phyloP scores from a whole-genome alignment of 2,329 filamentous ascomycete genomes.

The Curvularia lunata region DNA sequence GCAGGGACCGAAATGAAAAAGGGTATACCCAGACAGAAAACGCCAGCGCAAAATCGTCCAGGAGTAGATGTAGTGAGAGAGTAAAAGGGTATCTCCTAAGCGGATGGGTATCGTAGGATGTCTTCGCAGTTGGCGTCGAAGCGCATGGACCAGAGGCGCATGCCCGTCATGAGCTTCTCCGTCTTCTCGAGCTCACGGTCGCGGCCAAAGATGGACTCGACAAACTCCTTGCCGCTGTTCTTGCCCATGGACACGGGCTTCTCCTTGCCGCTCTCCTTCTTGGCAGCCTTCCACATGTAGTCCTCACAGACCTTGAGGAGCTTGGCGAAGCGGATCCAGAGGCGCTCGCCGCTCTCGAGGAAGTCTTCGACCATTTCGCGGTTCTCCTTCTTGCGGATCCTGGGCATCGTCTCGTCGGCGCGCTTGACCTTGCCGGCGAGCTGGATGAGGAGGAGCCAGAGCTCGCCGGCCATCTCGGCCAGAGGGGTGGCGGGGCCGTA shows the following conservation, averaged over 20 bases:
- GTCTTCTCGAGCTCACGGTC: slow-evolving; percentile 89
- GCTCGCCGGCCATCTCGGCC: slow-evolving; percentile 87
- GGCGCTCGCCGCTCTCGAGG: slow-evolving; percentile 82
- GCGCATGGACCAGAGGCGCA: slow-evolving; percentile 87
- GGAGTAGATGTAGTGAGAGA: slow-evolving; percentile 16
- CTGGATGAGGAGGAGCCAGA: slow-evolving; percentile 95
- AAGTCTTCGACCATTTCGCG: slow-evolving; percentile 88
- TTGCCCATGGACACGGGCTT: slow-evolving; percentile 76
- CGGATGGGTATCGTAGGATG: slow-evolving; percentile 67
- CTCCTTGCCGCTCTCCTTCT: slow-evolving; percentile 67
- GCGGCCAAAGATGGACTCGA: slow-evolving; percentile 91
- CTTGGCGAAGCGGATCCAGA: slow-evolving; percentile 83
- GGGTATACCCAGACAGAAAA: slow-evolving; percentile 33
- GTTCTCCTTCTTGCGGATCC: slow-evolving; percentile 75
- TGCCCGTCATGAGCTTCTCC: slow-evolving; percentile 88
- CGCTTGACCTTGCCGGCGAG: slow-evolving; percentile 92
- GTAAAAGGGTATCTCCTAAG: slow-evolving; percentile 27
- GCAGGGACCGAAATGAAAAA: slow-evolving; percentile 23
- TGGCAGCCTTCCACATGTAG: slow-evolving; percentile 91
- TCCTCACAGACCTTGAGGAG: slow-evolving; percentile 90
- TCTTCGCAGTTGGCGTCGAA: slow-evolving; percentile 97
- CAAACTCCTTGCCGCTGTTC: slow-evolving; percentile 92
- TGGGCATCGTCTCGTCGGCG: slow-evolving; percentile 76
- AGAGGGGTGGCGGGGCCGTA: slow-evolving; percentile 83
- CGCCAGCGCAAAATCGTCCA: slow-evolving; percentile 36